Evolutionary conservation across 495 filamentous ascomycete genomes (phyloP), one percentile per base, ranked within the genome.

Genomic region (Articulospora tetracladia): DNA sequence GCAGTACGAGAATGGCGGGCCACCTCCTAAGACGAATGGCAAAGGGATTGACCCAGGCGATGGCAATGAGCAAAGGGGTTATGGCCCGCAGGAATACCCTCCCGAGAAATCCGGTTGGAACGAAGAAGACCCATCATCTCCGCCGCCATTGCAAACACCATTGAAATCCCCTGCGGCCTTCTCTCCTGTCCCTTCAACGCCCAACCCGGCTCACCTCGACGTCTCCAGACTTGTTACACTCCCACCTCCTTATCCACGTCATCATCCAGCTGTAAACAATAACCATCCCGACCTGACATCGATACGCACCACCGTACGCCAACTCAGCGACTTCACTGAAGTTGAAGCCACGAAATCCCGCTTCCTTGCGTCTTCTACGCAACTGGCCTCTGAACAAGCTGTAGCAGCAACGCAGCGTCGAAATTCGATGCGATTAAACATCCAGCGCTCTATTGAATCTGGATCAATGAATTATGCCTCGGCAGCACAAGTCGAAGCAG

Each of bases 201-300:
- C 74, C 3, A 77, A 73, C 59, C 81, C 69, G 19, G 72, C 65
- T 20, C 77, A 77, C 56, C 79, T 98, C 15, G 94, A 98, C 64
- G 89, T 98, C 26, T 97, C 94, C 3, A 81, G 94, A 1, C 79
- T 98, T 0, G 87, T 98, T 0, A 98, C 94, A 0, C 78, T 98
- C 1, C 94, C 96, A 8, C 94, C 91, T 4, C 90, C 94, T 1
- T 98, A 93, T 70, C 94, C 94, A 1, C 83, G 92, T 17, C 91
- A 97, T 69, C 87, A 97, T 67, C 94, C 94, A 13, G 94, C 94
- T 4, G 89, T 97, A 51, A 96, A 95, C 69, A 98, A 98, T 67
- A 91, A 85, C 66, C 94, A 98, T 69, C 94, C 94, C 0, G 87
- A 94, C 56, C 81, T 98, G 10, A 81, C 92, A 0, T 78, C 86